Percentiles rank a stretch among this genome's conserved stretches.
Conservation (phyloP, 768 basidiomycete genomes). For the Leccinellum rugosiceps region DNA sequence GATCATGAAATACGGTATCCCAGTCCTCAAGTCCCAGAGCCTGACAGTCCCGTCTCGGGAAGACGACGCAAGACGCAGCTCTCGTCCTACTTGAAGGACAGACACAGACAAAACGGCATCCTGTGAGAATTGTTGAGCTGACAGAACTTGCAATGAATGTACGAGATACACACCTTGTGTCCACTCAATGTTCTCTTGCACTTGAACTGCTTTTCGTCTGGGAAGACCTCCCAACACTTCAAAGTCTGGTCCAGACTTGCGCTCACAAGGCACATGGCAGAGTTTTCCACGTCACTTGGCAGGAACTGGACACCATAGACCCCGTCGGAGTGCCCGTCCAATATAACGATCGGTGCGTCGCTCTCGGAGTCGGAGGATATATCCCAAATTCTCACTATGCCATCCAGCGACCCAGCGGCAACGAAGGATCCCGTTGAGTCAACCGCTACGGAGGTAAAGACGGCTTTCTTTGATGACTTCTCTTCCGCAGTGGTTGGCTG, state of each 20-base stretch:
- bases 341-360: constrained; percentile 17
- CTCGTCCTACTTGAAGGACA: constrained; percentile 31
- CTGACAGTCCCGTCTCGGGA: constrained; percentile 36
- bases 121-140: constrained; percentile 14
- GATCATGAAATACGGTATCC: constrained; percentile 33
- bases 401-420: constrained; percentile 53
- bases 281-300: constrained; percentile 9
- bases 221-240: constrained; percentile 46
- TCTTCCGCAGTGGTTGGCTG: constrained; percentile 14
- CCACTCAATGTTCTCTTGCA: constrained; percentile 32
- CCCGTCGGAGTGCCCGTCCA: constrained; percentile 29
- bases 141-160: background rate
- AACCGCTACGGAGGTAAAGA: constrained; percentile 31
- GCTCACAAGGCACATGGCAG: constrained; percentile 31
- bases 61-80: constrained; percentile 34
- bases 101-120: constrained; percentile 32
- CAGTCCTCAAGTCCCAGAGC: constrained; percentile 35
- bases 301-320: constrained; percentile 34
- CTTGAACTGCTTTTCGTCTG: constrained; percentile 23
- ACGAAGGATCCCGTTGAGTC: constrained; percentile 38
- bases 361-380: constrained; percentile 35
- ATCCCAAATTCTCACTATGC: constrained; percentile 51
- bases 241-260: constrained; percentile 29
- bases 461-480: constrained; percentile 19
- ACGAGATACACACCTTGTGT: constrained; percentile 20